Base-by-base conservation (phyloP, 495 filamentous ascomycete genomes). In the Lophiotrema nucula region DNA sequence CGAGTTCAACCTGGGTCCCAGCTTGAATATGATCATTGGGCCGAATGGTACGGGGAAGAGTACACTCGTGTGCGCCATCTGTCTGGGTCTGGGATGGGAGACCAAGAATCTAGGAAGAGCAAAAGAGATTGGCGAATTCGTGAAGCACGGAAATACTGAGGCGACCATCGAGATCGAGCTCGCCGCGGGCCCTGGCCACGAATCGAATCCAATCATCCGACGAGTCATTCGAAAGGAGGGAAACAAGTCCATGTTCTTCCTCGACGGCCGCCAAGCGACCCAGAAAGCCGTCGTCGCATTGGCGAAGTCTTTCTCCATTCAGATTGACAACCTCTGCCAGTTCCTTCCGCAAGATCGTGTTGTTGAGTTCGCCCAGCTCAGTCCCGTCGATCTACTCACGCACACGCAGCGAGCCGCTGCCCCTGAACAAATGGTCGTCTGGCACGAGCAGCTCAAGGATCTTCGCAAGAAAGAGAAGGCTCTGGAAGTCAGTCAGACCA, bases 21-120 rank as follows among this genome's bases (percentile, higher is more conserved):
- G 88, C 64, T 70, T 99, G 65, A 99, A 99, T 69, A 97, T 99
- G 95, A 84, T 99, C 53, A 97, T 99, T 64, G 93, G 93, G 0
- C 93, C 93, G 8, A 99, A 99, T 68, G 93, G 93, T 41, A 97
- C 93, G 0, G 93, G 93, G 41, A 99, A 99, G 70, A 96, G 91
- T 76, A 96, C 95, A 0, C 81, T 99, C 26, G 93, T 99, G 25
- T 97, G 93, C 72, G 93, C 95, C 24, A 95, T 99, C 58, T 97
- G 95, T 73, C 73, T 99, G 12, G 93, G 93, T 5, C 73, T 99
- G 25, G 93, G 93, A 28, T 97, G 84, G 79, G 79, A 82, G 2
- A 84, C 2, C 0, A 52, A 85, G 77, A 83, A 92, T 64, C 79
- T 99, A 19, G 95, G 95, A 15, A 85, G 93, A 38, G 91, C 93